Evolutionary conservation across 306 rosid species (phyloP), one percentile per base, ranked within the genome.

Genomic region (Ziziphus jujuba): DNA sequence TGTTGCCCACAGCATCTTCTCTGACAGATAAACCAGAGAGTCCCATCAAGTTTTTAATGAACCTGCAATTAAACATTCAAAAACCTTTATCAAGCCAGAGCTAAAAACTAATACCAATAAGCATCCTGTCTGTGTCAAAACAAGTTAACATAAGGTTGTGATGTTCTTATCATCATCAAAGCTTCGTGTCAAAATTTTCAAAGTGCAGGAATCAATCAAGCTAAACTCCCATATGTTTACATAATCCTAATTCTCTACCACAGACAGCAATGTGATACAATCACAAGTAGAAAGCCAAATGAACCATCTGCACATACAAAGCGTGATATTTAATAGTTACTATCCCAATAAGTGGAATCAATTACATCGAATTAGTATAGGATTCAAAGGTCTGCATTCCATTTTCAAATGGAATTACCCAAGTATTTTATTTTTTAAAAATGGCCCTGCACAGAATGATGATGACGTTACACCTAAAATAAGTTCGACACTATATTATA

Each of bases 1-100:
- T 86, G 87, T 93, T 93, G 58, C 98, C 98, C 54, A 90, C 90
- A 22, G 97, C 89, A 67, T 93, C 98, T 86, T 93, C 98, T 79
- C 97, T 83, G 31, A 93, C 96, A 25, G 84, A 87, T 34, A 93
- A 82, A 59, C 97, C 96, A 77, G 98, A 87, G 38, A 78, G 82
- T 25, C 88, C 77, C 98, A 93, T 90, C 78, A 88, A 76, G 67
- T 80, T 75, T 78, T 88, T 93, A 5, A 88, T 88, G 76, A 81
- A 93, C 81, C 98, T 92, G 79, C 60, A 78, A 57, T 72, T 51
- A 68, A 44, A 78, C 35, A 34, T 35, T 61, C 49, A 38, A 36
- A 71, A 79, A 61, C 71, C 51, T 17, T 20, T 60, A 31, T 69
- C 70, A 66, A 65, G 21, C 40, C 48, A 25, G 22, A 57, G 64